Base-by-base conservation (phyloP, 345 rosid genomes). In the Eucalyptus camaldulensis region DNA sequence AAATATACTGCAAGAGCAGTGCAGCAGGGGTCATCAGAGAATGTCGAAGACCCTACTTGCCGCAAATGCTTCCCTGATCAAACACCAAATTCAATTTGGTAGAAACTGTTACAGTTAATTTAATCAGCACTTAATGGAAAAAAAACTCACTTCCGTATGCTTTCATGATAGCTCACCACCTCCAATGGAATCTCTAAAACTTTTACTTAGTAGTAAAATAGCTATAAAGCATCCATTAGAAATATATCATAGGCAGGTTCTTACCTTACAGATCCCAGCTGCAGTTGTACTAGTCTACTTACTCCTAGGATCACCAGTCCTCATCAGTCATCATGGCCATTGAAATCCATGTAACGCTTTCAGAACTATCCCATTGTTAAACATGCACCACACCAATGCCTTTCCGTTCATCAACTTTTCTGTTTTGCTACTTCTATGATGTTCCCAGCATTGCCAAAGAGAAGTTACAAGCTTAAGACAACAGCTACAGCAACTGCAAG, bases 401-500 rank as follows among this genome's bases (percentile, higher is more conserved):
- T 76, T 21, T 3, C 85, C 47, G 40, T 76, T 40, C 83, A 76
- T 76, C 37, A 21, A 21, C 45, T 40, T 40, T 76, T 76, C 85
- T 76, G 29, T 21, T 25, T 40, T 76, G 15, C 85, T 21, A 76
- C 85, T 76, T 76, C 47, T 76, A 43, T 76, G 47, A 76, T 40
- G 83, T 40, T 76, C 47, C 40, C 50, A 91, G 92, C 90, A 90
- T 65, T 90, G 92, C 90, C 90, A 91, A 91, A 91, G 88, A 87
- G 91, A 91, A 89, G 91, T 91, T 22, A 88, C 92, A 90, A 60
- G 86, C 62, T 49, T 91, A 80, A 88, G 89, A 86, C 90, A 90
- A 31, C 92, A 91, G 88, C 90, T 90, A 53, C 87, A 91, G 19
- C 88, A 88, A 83, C 88, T 91, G 87, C 91, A 90, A 88, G 92